A percentile compares a stretch with the other conserved stretches of the same genome.
phyloP scores from a whole-genome alignment of 2,329 filamentous ascomycete genomes.

The Dactylonectria estremocensis region DNA sequence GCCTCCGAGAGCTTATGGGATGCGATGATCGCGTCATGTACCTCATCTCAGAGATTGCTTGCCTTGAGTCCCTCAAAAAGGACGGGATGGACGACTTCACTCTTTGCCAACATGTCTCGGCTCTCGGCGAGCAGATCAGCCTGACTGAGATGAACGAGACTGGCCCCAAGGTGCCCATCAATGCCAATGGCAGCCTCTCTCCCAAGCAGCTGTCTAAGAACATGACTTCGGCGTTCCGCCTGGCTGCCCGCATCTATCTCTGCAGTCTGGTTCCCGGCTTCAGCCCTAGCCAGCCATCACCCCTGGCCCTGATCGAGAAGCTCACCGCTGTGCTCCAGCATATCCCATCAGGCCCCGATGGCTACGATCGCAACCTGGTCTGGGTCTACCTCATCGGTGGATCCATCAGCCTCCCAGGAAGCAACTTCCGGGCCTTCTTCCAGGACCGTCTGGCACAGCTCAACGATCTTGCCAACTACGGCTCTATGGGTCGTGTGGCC shows the following conservation, averaged over 20 bases:
- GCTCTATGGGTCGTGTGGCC: constrained; percentile 88
- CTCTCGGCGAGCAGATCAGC: constrained; percentile 89
- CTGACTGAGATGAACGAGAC: constrained; percentile 79
- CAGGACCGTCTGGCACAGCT: constrained; percentile 81
- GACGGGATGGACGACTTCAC: constrained; percentile 88
- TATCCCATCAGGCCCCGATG: constrained; percentile 85
- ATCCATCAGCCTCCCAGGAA: constrained; percentile 80
- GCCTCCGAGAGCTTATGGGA: constrained; percentile 94
- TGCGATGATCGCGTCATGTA: constrained; percentile 99
- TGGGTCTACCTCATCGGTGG: constrained; percentile 96
- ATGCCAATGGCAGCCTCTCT: constrained; percentile 80
- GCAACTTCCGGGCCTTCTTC: constrained; percentile 84
- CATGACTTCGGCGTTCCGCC: constrained; percentile 91
- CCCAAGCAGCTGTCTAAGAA: constrained; percentile 89
- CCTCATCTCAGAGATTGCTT: constrained; percentile 96
- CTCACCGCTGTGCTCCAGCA: constrained; percentile 83
- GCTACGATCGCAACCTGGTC: constrained; percentile 91
- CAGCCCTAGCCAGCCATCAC: constrained; percentile 80
- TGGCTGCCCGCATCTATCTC: constrained; percentile 96
- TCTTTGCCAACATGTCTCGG: constrained; percentile 89
- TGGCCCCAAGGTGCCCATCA: constrained; percentile 73
- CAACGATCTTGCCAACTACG: constrained; percentile 83
- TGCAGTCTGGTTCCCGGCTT: constrained; percentile 95
- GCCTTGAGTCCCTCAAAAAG: constrained; percentile 89
- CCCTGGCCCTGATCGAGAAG: constrained; percentile 82